phyloP scores from a whole-genome alignment of 257 asterid species.

The Jaltomata sinuosa region DNA sequence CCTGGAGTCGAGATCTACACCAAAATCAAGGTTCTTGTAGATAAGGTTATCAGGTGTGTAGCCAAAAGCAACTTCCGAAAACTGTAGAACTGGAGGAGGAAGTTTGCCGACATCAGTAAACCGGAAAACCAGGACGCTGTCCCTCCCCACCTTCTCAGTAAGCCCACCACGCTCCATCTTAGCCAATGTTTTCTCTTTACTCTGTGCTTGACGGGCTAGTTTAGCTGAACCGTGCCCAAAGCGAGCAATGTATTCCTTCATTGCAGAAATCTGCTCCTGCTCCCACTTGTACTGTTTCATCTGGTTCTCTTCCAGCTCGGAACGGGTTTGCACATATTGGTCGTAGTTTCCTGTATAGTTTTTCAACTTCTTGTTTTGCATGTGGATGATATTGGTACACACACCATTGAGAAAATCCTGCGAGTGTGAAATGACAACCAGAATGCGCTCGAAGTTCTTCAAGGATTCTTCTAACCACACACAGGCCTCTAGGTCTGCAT shows the following conservation, averaged over 20 bases:
- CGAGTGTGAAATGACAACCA: conserved; percentile 95
- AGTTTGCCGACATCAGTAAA: conserved; percentile 89
- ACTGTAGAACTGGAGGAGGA: conserved; percentile 97
- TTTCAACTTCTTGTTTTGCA: conserved; percentile 85
- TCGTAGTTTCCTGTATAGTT: conserved; percentile 79
- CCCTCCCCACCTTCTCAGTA: conserved; percentile 77
- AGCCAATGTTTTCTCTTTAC: conserved; percentile 92
- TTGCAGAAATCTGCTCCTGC: conserved; percentile 91
- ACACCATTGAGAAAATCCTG: conserved; percentile 97
- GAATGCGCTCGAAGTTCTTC: conserved; percentile 77
- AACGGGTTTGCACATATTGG: conserved; percentile 86
- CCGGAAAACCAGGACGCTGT: conserved; percentile 64
- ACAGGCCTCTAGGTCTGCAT: conserved; percentile 89
- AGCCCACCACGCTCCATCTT: conserved; percentile 99
- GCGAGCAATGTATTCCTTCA: conserved; percentile 99
- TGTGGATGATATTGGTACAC: conserved; percentile 94
- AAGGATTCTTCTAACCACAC: conserved; percentile 93
- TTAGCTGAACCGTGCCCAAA: conserved; percentile 99
- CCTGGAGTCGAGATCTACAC: conserved; percentile 94
- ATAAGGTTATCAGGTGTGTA: conserved; percentile 86
- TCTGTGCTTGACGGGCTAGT: conserved; percentile 99
- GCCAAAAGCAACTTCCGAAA: conserved; percentile 82
- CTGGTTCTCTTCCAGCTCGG: conserved; percentile 97
- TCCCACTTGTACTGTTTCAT: conserved; percentile 99
- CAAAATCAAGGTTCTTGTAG: conserved; percentile 84